Evolutionary conservation across 768 basidiomycete species (phyloP), one percentile per base, ranked within the genome.

Genomic region (Rossbeevera mucosa): DNA sequence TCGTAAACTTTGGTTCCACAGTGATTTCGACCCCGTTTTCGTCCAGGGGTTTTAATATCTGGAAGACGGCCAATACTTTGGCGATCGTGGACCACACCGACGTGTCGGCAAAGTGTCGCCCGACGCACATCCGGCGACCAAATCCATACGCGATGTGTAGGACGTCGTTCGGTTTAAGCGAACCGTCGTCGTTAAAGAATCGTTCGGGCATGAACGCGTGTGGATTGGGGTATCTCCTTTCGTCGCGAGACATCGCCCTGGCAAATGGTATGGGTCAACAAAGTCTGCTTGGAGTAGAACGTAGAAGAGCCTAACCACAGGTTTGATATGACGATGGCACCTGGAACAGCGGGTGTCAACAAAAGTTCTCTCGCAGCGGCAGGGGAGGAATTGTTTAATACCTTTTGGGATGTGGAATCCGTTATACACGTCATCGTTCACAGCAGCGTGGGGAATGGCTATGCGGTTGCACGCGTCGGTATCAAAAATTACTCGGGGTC

Each of bases 341-440:
- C 57, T 58, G 13, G 3, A 33, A 31, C 6, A 14, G 6, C 13
- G 3, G 5, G 5, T 25, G 7, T 55, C 3, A 44, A 5, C 24
- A 29, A 1, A 20, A 2, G 0, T 9, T 41, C 18, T 2, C 5
- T 9, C 8, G 5, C 9, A 16, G 9, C 0, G 33, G n/a, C 6
- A 22, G 9, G 13, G 4, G 7, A 24, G 2, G 1, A 4, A 33
- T 31, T 5, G 24, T 24, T 48, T 5, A n/a, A n/a, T n/a, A 57
- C 56, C 57, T 51, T 73, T 72, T 8, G 82, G 81, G 44, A 84
- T 83, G 9, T 75, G 62, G 52, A 77, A 77, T 14, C 73, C 72
- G 28, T 64, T 55, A 53, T 77, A 77, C n/a, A 68, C 53, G 41
- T 76, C 76, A 25, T 76, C 73, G 29, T 70, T 55, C 2, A 72